Percentiles rank a stretch among this genome's conserved stretches.
These are phyloP conservation scores for Ophiostoma angusticollis DNA, from an alignment of 2,329 filamentous ascomycete species.

Conservation along the genomic window DNA sequence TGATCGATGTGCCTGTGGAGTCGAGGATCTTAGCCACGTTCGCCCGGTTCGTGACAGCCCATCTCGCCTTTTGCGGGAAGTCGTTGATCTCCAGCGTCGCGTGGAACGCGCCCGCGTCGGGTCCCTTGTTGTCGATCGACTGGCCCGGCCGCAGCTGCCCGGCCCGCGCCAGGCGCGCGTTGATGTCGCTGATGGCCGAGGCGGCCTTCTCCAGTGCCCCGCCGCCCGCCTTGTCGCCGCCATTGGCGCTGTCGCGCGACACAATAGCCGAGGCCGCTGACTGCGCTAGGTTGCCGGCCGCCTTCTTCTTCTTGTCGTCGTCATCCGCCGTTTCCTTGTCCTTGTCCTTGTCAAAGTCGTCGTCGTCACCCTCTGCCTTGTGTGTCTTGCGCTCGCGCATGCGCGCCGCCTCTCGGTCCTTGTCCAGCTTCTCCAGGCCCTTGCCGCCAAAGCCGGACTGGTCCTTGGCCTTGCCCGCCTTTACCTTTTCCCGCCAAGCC, in stretches of 20 bases:
- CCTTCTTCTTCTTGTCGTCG: constrained; percentile 58
- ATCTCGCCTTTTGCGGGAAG: constrained; percentile 95
- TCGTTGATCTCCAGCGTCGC: constrained; percentile 98
- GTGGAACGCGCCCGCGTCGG: constrained; percentile 92
- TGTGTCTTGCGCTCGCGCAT: constrained; percentile 78
- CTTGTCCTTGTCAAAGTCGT: constrained; percentile 60
- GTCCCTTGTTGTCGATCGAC: constrained; percentile 95
- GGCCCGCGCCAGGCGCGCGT: constrained; percentile 76
- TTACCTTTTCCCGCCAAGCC: constrained; percentile 78
- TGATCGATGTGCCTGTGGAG: constrained; percentile 87
- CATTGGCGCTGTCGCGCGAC: constrained; percentile 36
- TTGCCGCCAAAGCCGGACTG: constrained; percentile 89
- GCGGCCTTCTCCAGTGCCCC: constrained; percentile 68
- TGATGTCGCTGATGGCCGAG: constrained; percentile 83
- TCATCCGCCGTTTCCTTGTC: constrained; percentile 44
- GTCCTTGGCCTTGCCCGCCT: constrained; percentile 80
- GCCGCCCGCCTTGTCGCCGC: constrained; percentile 15
- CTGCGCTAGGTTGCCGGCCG: constrained; percentile 52
- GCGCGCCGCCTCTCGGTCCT: constrained; percentile 77
- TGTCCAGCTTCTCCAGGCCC: constrained; percentile 80
- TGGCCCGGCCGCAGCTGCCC: constrained; percentile 84
- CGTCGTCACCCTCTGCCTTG: constrained; percentile 74
- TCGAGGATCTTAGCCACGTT: constrained; percentile 98
- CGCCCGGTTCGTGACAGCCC: constrained; percentile 96
- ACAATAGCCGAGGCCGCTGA: constrained; percentile 46